Evolutionary conservation across 2,329 filamentous ascomycete species (phyloP).

Genomic region (Coniochaeta sp.): DNA sequence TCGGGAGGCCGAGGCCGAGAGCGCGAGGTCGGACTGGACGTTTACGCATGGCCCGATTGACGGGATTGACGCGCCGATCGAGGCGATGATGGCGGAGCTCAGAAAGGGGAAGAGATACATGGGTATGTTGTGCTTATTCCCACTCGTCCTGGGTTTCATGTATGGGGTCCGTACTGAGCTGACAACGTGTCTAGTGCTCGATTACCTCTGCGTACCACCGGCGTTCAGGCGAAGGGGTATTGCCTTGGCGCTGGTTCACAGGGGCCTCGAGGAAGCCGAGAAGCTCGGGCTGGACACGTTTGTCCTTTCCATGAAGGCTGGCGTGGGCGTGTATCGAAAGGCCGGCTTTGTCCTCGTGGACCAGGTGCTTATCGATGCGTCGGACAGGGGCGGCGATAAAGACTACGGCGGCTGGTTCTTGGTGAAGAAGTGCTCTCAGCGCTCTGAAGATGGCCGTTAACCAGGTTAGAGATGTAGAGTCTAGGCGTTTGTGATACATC

Average conservation of each 20-base stretch:
- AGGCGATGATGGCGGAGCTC: not conserved
- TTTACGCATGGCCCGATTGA: not conserved
- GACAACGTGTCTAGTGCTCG: slow-evolving; percentile 9
- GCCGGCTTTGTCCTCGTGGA: slow-evolving; percentile 14
- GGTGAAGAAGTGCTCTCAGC: slow-evolving; percentile 7
- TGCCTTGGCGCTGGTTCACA: slow-evolving; percentile 11
- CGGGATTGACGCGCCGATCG: not conserved
- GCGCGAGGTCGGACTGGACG: slow-evolving; percentile 1
- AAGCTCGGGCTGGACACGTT: slow-evolving; percentile 15
- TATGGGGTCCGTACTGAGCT: not conserved
- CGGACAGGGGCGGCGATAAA: slow-evolving; percentile 12
- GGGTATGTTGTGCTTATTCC: not conserved
- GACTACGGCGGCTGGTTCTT: slow-evolving; percentile 14
- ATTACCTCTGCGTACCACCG: slow-evolving; percentile 18
- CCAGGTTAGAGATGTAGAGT: not conserved
- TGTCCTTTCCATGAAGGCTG: slow-evolving; percentile 12
- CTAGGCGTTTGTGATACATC: no score
- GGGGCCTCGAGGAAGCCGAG: slow-evolving; percentile 13
- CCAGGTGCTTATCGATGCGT: slow-evolving; percentile 13
- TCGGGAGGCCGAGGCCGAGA: not conserved
- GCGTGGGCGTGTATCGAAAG: slow-evolving; percentile 12
- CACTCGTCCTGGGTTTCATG: not conserved
- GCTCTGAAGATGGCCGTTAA: not conserved
- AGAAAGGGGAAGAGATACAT: not conserved
- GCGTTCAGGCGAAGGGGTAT: slow-evolving; percentile 14